These are phyloP conservation scores for Psilocybe cyanescens DNA, from an alignment of 768 basidiomycete species.

Conservation along the genomic window DNA sequence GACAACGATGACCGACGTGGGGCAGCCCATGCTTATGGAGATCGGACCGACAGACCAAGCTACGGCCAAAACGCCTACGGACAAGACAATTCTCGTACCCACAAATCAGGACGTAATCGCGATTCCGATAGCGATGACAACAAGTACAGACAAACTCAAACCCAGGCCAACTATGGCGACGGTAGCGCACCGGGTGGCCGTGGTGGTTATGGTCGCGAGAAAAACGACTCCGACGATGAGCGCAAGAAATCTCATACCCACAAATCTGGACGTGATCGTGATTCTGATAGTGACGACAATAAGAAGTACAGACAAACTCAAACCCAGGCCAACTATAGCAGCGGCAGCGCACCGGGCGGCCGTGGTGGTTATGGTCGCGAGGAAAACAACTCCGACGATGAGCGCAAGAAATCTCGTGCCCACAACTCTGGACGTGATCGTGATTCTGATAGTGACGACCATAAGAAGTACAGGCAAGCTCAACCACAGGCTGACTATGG, in stretches of 20 bases:
- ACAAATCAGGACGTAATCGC: not conserved
- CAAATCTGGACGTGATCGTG: not conserved
- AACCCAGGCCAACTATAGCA: not conserved
- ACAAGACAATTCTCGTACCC: not conserved
- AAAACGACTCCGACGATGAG: constrained; percentile 14
- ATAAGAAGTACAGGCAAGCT: constrained; percentile 6
- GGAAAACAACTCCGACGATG: constrained; percentile 13
- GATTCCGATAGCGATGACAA: constrained; percentile 17
- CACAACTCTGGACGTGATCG: not conserved
- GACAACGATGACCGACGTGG: constrained; percentile 15
- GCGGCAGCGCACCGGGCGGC: not conserved
- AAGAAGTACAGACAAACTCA: constrained; percentile 6
- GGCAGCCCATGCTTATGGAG: not conserved
- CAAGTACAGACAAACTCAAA: constrained; percentile 1
- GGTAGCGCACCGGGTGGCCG: not conserved
- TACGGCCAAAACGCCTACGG: constrained; percentile 11
- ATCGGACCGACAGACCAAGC: not conserved
- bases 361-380: constrained; percentile 6
- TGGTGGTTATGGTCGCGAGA: constrained; percentile 6
- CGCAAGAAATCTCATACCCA: not conserved
- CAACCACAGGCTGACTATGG: not conserved
- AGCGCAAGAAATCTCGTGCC: not conserved
- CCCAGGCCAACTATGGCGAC: not conserved
- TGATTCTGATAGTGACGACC: constrained; percentile 16
- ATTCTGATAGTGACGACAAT: constrained; percentile 16